Base-by-base conservation (phyloP, 2,329 filamentous ascomycete species). In the Fusarium agapanthi region DNA sequence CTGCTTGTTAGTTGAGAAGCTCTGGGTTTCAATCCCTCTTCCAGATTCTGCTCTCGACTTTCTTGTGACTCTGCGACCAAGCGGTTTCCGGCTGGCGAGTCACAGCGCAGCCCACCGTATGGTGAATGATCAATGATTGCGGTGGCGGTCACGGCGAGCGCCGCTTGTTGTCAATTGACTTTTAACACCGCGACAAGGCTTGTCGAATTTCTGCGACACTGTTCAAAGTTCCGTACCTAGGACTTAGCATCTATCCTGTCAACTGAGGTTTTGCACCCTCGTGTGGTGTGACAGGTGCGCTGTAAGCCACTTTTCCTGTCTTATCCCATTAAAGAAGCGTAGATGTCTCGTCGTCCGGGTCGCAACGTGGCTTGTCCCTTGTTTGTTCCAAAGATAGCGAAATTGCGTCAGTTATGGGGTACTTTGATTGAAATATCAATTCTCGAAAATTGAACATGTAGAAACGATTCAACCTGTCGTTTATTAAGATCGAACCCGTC, bases 401-500 rank as follows among this genome's bases (percentile, higher is more conserved):
- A 45, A 67, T 74, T 73, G 67, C 71, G 71, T 68, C 71, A 68
- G 65, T 55, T 73, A 74, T 61, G 71, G 58, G 48, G 67, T 55
- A 74, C 45, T 62, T 54, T 58, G 69, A 41, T 61, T 58, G 56
- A 60, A 65, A 67, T 70, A 56, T 64, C 65, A 72, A 71, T 55
- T 71, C 54, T 69, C 30, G 48, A 67, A 63, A 71, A 71, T 37
- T 50, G 57, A 64, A 47, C 55, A 72, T 64, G 43, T 51, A 69
- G 61, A 63, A 67, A 66, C 61, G 72, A 60, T 66, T 73, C 65
- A 71, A 71, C 59, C 53, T 50, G 65, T 50, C 68, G 73, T 73
- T 76, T 76, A 76, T 76, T 73, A 76, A 76, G 71, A 76, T 71
- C 55, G 63, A 68, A 54, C 57, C 71, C 57, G 73, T 62, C 50